Conservation (phyloP, 2,329 filamentous ascomycete genomes). For the Septoria linicola region DNA sequence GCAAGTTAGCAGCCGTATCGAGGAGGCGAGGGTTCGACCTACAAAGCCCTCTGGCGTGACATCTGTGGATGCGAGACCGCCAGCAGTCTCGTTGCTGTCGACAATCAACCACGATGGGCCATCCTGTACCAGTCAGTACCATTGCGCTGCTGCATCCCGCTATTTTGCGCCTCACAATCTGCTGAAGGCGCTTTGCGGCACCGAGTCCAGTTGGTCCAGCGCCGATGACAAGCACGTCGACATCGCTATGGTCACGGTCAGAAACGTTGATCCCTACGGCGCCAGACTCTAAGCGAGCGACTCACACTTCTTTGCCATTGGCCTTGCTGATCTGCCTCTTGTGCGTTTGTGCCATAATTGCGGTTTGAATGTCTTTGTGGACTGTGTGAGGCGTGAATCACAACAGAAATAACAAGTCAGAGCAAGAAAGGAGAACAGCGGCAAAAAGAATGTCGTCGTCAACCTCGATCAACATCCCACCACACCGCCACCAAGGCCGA, state of each 20-base stretch:
- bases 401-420: not conserved
- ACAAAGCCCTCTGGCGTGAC: conserved; percentile 95
- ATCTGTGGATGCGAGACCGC: conserved; percentile 94
- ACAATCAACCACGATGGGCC: conserved; percentile 94
- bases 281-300: not conserved
- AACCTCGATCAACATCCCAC: conserved; percentile 9
- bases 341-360: conserved; percentile 26
- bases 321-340: conserved; percentile 36
- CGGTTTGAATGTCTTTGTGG: not conserved
- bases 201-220: conserved; percentile 96
- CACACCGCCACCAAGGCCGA: conserved; percentile 15
- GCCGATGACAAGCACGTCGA: conserved; percentile 97
- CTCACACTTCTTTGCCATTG: conserved; percentile 38
- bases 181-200: conserved; percentile 95
- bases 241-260: conserved; percentile 59
- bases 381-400: not conserved
- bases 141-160: not conserved
- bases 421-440: conserved; percentile 4
- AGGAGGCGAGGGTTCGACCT: conserved; percentile 49
- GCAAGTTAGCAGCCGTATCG: conserved; percentile 18
- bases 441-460: conserved; percentile 1
- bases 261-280: not conserved
- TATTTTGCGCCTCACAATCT: conserved; percentile 66
- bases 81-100: conserved; percentile 86
- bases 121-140: conserved; percentile 56